Evolutionary conservation across 495 filamentous ascomycete genomes (phyloP).

Genomic region (Daldinia decipiens): DNA sequence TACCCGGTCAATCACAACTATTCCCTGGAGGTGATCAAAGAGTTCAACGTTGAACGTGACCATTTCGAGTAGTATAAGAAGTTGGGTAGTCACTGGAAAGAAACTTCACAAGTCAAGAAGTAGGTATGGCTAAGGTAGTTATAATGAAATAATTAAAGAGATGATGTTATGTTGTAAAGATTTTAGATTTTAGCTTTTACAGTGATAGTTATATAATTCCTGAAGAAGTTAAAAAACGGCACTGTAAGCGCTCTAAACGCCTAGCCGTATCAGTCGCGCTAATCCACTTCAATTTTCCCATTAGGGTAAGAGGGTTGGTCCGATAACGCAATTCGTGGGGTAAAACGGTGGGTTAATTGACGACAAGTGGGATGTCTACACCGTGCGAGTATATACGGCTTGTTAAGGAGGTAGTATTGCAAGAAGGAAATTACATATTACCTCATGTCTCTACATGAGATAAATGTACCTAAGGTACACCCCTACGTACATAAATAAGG

Average conservation of each 20-base stretch:
- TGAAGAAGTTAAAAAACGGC: background rate
- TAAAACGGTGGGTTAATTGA: slow-evolving; percentile 30
- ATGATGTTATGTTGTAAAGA: background rate
- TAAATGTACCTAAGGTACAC: too few relatives aligned
- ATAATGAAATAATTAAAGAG: background rate
- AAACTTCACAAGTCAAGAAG: background rate
- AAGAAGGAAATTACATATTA: background rate
- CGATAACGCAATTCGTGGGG: slow-evolving; percentile 48
- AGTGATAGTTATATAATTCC: background rate
- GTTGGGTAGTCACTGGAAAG: too few relatives aligned
- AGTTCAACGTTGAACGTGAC: background rate
- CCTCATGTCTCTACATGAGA: background rate
- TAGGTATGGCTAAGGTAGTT: too few relatives aligned
- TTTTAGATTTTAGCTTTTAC: background rate
- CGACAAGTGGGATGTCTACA: slow-evolving; percentile 28
- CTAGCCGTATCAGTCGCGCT: slow-evolving; percentile 18
- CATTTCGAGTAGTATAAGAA: background rate
- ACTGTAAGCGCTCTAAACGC: slow-evolving; percentile 33
- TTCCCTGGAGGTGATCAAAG: slow-evolving; percentile 6
- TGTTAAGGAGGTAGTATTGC: background rate
- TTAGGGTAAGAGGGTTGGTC: slow-evolving; percentile 15
- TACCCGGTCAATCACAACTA: slow-evolving; percentile 2
- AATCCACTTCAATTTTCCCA: slow-evolving; percentile 1
- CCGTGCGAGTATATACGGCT: slow-evolving; percentile 10
- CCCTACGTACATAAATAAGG: too few relatives aligned